These are phyloP conservation scores for Penicillium egyptiacum DNA, from an alignment of 495 filamentous ascomycete genomes.

Conservation along the genomic window DNA sequence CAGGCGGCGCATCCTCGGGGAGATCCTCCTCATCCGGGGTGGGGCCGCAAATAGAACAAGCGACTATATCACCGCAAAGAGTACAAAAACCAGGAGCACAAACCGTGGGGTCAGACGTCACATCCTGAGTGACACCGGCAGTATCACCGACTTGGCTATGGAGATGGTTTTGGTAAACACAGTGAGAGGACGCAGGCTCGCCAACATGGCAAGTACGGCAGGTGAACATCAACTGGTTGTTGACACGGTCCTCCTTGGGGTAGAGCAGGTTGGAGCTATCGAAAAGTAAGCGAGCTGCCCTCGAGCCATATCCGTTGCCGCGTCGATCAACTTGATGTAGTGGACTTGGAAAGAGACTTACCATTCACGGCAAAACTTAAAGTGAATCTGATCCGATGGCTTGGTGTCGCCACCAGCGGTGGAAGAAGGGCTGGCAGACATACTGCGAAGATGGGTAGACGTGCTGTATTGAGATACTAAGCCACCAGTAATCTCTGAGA, in stretches of 20 bases:
- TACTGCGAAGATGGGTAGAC: constrained; percentile 14
- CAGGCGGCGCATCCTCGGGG: neutral
- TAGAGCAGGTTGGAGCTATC: constrained; percentile 92
- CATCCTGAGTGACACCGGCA: constrained; percentile 94
- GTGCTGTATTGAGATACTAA: neutral
- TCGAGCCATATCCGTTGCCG: neutral
- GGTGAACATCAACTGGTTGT: constrained; percentile 66
- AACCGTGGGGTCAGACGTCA: constrained; percentile 96
- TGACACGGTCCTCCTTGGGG: constrained; percentile 80
- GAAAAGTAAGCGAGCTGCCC: constrained; percentile 16
- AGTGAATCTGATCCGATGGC: constrained; percentile 78
- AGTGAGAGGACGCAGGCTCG: constrained; percentile 78
- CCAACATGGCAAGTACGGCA: constrained; percentile 92
- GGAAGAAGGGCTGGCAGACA: constrained; percentile 63
- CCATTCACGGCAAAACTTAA: constrained; percentile 98
- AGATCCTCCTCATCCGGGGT: constrained; percentile 15
- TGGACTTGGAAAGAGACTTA: constrained; percentile 31
- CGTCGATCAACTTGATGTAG: neutral
- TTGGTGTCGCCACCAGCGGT: constrained; percentile 54
- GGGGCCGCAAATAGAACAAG: constrained; percentile 48
- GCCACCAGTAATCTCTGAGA: neutral
- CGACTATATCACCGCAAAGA: constrained; percentile 52
- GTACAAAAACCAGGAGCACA: constrained; percentile 60
- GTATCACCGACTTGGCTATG: constrained; percentile 89
- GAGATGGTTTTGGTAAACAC: constrained; percentile 89